phyloP scores from a whole-genome alignment of 306 rosid species.

The Prunus persica region Prunus_persica_NCBIv2 NC_034013.1:11316501-11317000 shows the following conservation, averaged over 20 bases:
- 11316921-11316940: slow-evolving; percentile 41
- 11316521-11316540: slow-evolving; percentile 57
- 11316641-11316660: slow-evolving; percentile 65
- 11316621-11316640: slow-evolving; percentile 58
- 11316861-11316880: slow-evolving; percentile 63
- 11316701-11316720: slow-evolving; percentile 67
- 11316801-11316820: slow-evolving; percentile 31
- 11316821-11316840: slow-evolving; percentile 63
- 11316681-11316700: slow-evolving; percentile 86
- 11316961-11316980: slow-evolving; percentile 45
- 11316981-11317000: slow-evolving; percentile 53
- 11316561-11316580: slow-evolving; percentile 70
- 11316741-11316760: slow-evolving; percentile 60
- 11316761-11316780: slow-evolving; percentile 87
- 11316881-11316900: slow-evolving; percentile 37
- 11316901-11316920: slow-evolving; percentile 25
- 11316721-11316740: slow-evolving; percentile 67
- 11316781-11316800: slow-evolving; percentile 46
- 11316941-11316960: slow-evolving; percentile 43
- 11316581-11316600: slow-evolving; percentile 85
- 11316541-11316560: slow-evolving; percentile 64
- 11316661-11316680: slow-evolving; percentile 76
- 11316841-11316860: slow-evolving; percentile 63
- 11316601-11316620: slow-evolving; percentile 52
- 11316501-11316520: slow-evolving; percentile 57